Base-by-base conservation (phyloP, 1,284 basidiomycete species). In the Cutaneotrichosporon arboriforme region DNA sequence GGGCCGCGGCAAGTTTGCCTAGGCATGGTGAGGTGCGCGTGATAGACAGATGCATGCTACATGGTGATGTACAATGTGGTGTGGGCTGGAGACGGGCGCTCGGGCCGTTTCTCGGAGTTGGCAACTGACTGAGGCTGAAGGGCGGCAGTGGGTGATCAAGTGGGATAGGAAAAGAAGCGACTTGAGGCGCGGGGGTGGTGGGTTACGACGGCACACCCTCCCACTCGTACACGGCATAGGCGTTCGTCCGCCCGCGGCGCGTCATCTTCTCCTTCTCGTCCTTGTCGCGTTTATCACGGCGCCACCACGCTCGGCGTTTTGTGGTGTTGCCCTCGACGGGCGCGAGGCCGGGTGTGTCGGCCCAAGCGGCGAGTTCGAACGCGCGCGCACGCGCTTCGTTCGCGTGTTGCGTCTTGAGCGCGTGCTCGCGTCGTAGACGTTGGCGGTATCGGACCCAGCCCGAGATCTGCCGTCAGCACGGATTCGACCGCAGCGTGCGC, bases 291-390 rank as follows among this genome's bases (percentile, higher is more conserved):
- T 53, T 49, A 34, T 42, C 34, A 22, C 57, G 8, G 17, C 54
- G 40, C 36, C 50, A 39, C 56, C 61, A 60, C 39, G 22, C 14
- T 2, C 38, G 23, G 36, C 42, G 42, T 12, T 37, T 33, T 8
- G 39, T 13, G 43, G 18, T 36, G 23, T 46, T 38, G 13, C 33
- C n/a, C 35, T 56, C 49, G 5, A 64, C 60, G 10, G 68, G 69
- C 34, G 65, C 64, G 3, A 48, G 44, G 15, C 68, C 66, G 0
- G 71, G 71, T 38, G 64, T 60, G 23, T 72, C 69, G 3, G 68
- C 49, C 71, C 71, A 73, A 20, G 71, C 71, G 9, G 71, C 71
- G 13, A 72, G 65, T 49, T 73, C 71, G 42, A 68, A 73, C 9
- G 64, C 67, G 43, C 65, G 69, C 22, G 68, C 65, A 8, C 62